A percentile compares a stretch with the other conserved stretches of the same genome.
These are phyloP conservation scores for Mrakia gelida DNA, from an alignment of 768 basidiomycete species.

Conservation along the genomic window DNA sequence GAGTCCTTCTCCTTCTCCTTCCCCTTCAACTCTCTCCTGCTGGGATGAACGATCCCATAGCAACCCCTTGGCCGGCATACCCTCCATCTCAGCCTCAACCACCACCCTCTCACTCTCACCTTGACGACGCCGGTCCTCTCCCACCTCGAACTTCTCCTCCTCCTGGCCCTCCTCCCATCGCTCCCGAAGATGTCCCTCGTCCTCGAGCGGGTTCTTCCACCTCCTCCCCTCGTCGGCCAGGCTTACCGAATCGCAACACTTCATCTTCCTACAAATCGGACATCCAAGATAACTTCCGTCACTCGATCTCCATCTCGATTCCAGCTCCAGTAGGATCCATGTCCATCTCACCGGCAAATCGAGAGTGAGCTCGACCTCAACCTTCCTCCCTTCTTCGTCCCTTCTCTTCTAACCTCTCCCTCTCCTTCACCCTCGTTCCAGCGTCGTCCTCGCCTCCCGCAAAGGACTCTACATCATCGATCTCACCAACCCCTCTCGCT, in stretches of 20 bases:
- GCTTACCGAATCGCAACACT: background rate
- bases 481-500: conserved; percentile 74
- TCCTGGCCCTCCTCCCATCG: background rate
- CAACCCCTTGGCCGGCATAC: background rate
- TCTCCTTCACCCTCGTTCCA: background rate
- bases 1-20: background rate
- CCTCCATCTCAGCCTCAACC: background rate
- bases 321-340: conserved; percentile 30
- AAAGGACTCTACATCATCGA: conserved; percentile 94
- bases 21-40: background rate
- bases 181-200: background rate
- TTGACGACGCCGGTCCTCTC: background rate
- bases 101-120: background rate
- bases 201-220: too few relatives aligned
- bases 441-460: conserved; percentile 45
- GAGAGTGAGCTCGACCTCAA: conserved; percentile 20
- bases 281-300: conserved; percentile 24
- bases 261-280: conserved; percentile 1
- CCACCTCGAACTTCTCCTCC: background rate
- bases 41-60: conserved; percentile 13
- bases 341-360: conserved; percentile 28
- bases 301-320: conserved; percentile 25
- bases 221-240: background rate
- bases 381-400: background rate
- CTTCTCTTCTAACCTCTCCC: background rate